Conservation (phyloP, 2,329 filamentous ascomycete genomes). For the Paracoccidioides brasiliensis region DNA sequence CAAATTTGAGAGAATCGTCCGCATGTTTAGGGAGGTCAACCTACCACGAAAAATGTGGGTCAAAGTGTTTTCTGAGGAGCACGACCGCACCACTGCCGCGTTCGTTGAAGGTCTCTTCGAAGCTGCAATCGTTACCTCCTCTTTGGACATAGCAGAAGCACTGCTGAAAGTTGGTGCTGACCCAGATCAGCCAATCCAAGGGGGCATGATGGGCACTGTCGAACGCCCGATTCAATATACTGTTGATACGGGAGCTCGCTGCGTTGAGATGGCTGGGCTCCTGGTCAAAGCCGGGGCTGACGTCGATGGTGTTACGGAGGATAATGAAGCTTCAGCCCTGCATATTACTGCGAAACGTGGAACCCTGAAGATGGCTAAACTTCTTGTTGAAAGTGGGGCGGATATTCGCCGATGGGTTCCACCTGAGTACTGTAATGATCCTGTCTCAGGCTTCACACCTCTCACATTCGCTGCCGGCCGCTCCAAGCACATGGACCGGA, state of each 20-base stretch:
- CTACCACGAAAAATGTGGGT: neutral
- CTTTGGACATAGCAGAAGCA: neutral
- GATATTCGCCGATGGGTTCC: neutral
- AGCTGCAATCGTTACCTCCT: neutral
- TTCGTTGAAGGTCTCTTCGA: neutral
- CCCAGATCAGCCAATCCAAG: neutral
- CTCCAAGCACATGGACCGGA: neutral
- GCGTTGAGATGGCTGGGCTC: neutral
- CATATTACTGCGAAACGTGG: slow-evolving; percentile 7
- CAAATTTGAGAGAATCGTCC: neutral
- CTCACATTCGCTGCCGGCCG: neutral
- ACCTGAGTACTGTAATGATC: neutral
- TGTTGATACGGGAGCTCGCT: neutral
- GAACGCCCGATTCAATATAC: neutral
- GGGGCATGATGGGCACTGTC: neutral
- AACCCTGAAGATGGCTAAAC: slow-evolving; percentile 10
- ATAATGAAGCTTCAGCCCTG: neutral
- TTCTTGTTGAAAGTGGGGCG: slow-evolving; percentile 13
- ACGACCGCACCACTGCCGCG: neutral
- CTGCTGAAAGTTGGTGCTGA: neutral
- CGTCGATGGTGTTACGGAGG: neutral
- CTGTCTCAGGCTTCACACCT: neutral
- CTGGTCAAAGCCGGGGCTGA: neutral
- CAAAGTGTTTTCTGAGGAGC: neutral
- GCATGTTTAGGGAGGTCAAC: neutral